Evolutionary conservation across 768 basidiomycete genomes (phyloP).

Genomic region (Suillus discolor): DNA sequence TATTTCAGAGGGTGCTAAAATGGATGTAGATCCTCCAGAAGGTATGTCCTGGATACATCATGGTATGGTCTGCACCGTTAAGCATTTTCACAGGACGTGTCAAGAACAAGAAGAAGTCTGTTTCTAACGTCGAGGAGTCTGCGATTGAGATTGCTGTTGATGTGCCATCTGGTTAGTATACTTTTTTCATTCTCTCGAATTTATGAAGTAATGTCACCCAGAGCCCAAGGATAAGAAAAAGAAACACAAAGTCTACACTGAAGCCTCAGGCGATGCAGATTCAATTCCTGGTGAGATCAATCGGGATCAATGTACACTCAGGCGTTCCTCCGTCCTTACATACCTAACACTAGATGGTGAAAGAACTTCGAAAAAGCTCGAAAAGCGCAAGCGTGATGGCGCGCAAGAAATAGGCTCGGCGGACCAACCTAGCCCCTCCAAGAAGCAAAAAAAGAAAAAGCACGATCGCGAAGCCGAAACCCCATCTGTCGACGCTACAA

Average conservation of each 20-base stretch:
- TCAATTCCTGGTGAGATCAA: neutral
- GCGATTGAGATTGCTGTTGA: neutral
- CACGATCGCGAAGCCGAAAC: slow-evolving; percentile 15
- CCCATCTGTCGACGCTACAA: slow-evolving; percentile 13
- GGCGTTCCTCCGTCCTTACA: neutral
- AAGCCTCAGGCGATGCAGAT: neutral
- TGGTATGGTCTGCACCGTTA: slow-evolving; percentile 7
- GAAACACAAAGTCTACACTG: slow-evolving; percentile 10
- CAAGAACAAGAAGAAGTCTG: slow-evolving; percentile 17
- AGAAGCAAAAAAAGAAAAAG: slow-evolving; percentile 32
- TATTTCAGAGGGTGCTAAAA: slow-evolving; percentile 20
- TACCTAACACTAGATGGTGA: slow-evolving; percentile 4
- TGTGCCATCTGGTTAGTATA: slow-evolving; percentile 5
- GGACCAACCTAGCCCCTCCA: slow-evolving; percentile 16
- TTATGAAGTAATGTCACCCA: neutral
- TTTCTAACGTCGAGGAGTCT: neutral
- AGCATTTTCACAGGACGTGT: slow-evolving; percentile 15
- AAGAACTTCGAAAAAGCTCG: slow-evolving; percentile 14
- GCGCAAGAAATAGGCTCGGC: slow-evolving; percentile 8
- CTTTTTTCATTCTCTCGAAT: neutral
- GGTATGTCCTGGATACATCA: slow-evolving; percentile 13
- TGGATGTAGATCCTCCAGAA: slow-evolving; percentile 10
- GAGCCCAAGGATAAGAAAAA: slow-evolving; percentile 17
- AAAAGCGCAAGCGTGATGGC: slow-evolving; percentile 27
- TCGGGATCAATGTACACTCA: neutral